These are phyloP conservation scores for Syncephalastrum sp. DNA, from an alignment of 371 early-diverging fungal species.

Conservation along the genomic window DNA sequence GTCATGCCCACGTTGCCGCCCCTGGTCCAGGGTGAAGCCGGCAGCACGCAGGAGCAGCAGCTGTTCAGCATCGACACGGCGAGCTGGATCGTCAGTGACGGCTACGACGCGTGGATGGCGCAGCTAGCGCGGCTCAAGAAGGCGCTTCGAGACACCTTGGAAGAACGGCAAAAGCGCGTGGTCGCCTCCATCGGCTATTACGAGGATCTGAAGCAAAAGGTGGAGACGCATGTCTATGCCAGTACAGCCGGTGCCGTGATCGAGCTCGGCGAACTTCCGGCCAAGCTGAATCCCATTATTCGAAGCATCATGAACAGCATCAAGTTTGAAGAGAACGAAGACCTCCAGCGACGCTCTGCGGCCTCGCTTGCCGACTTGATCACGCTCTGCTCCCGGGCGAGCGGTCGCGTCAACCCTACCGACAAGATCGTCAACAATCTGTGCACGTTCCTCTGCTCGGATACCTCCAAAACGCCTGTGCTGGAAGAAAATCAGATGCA, in stretches of 20 bases:
- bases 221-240: constrained; percentile 71
- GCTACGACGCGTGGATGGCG: constrained; percentile 45
- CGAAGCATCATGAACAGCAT: constrained; percentile 88
- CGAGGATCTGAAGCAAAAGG: constrained; percentile 63
- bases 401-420: constrained; percentile 54
- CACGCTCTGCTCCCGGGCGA: constrained; percentile 49
- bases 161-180: constrained; percentile 66
- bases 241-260: constrained; percentile 86
- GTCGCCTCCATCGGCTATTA: constrained; percentile 66
- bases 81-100: constrained; percentile 47
- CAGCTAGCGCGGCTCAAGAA: constrained; percentile 42
- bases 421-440: constrained; percentile 91
- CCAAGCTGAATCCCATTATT: constrained; percentile 84
- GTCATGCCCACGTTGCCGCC: constrained; percentile 62
- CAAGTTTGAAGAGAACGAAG: constrained; percentile 74
- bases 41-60: constrained; percentile 44
- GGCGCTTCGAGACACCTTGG: constrained; percentile 33
- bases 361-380: constrained; percentile 55
- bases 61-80: constrained; percentile 69
- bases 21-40: constrained; percentile 48
- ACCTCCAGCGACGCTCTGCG: constrained; percentile 68
- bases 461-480: constrained; percentile 72
- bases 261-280: constrained; percentile 73
- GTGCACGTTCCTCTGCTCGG: constrained; percentile 82
- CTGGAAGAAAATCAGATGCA: constrained; percentile 53